Evolutionary conservation across 1,139 yeast genomes (phyloP).

Genomic region (Taphrina flavorubra): DNA sequence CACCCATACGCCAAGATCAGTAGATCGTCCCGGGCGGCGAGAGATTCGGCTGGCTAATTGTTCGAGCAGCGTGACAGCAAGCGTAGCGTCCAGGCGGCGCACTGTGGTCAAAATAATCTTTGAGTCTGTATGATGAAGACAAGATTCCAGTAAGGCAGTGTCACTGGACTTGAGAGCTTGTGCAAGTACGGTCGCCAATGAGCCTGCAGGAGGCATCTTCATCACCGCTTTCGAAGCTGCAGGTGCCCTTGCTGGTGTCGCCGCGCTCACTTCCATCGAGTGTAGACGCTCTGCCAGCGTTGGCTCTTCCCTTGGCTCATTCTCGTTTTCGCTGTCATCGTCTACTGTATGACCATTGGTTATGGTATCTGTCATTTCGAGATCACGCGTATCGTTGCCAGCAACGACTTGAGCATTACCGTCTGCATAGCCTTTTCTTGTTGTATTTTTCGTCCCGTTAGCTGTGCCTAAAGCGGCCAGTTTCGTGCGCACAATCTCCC

Average conservation of each 20-base stretch:
- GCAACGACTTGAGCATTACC: constrained; percentile 60
- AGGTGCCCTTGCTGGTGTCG: constrained; percentile 44
- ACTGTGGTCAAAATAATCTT: constrained; percentile 74
- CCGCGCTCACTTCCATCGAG: constrained; percentile 53
- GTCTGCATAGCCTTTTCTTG: constrained; percentile 61
- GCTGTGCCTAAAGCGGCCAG: constrained; percentile 71
- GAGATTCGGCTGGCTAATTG: constrained; percentile 83
- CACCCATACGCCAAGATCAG: constrained; percentile 83
- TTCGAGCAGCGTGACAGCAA: constrained; percentile 78
- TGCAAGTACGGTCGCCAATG: constrained; percentile 53
- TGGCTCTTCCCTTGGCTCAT: constrained; percentile 51
- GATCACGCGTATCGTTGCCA: constrained; percentile 49
- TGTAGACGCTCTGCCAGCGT: constrained; percentile 56
- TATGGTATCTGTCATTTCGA: constrained; percentile 53
- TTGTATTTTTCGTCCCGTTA: constrained; percentile 55
- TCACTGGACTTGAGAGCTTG: constrained; percentile 56
- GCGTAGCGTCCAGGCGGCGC: constrained; percentile 68
- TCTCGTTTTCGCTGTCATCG: constrained; percentile 49
- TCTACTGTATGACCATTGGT: constrained; percentile 39
- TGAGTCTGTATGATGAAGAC: constrained; percentile 76
- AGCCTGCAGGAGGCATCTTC: constrained; percentile 49
- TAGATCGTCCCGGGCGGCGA: constrained; percentile 69
- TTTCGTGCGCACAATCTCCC: constrained; percentile 34
- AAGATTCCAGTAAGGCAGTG: constrained; percentile 65
- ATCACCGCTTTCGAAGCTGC: constrained; percentile 40